Conservation (phyloP, 352 stramenopile genomes). For the Pythium phragmitis region DNA sequence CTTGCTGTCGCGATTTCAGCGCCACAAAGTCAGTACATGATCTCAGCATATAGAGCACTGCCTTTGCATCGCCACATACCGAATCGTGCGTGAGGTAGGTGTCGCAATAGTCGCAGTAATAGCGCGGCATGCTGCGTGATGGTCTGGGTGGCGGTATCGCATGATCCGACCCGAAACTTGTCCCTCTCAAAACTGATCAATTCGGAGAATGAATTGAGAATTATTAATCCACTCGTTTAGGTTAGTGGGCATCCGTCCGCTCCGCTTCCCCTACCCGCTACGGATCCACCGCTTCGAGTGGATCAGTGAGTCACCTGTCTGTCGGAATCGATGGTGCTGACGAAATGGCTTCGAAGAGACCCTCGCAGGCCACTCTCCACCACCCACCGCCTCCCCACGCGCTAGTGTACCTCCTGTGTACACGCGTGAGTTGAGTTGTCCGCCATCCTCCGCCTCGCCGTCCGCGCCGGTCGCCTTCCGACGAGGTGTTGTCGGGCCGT, state of each 20-base stretch:
- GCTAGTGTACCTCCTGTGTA: background rate
- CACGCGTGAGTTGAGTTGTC: constrained; percentile 3
- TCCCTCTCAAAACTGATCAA: constrained; percentile 26
- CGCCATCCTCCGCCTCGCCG: constrained; percentile 19
- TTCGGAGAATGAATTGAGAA: constrained; percentile 5
- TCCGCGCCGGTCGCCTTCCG: background rate
- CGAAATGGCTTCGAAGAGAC: constrained; percentile 6
- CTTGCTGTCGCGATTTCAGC: constrained; percentile 51
- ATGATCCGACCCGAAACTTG: background rate
- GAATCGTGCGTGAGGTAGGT: constrained; percentile 95
- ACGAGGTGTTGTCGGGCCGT: constrained; percentile 6
- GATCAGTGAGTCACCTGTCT: background rate
- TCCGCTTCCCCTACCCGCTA: constrained; percentile 2
- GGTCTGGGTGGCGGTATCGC: background rate
- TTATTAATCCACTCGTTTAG: background rate
- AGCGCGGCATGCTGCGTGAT: constrained; percentile 75
- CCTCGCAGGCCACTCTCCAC: constrained; percentile 17
- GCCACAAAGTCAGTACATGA: background rate
- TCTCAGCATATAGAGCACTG: too few relatives aligned
- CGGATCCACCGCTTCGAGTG: background rate
- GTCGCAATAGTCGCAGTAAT: constrained; percentile 95
- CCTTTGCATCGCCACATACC: constrained; percentile 34
- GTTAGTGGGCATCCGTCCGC: constrained; percentile 2
- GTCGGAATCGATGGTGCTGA: constrained; percentile 12
- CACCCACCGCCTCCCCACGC: constrained; percentile 11